Conservation (phyloP, 305 asterid species). For the Caryopteris hybrid region DNA sequence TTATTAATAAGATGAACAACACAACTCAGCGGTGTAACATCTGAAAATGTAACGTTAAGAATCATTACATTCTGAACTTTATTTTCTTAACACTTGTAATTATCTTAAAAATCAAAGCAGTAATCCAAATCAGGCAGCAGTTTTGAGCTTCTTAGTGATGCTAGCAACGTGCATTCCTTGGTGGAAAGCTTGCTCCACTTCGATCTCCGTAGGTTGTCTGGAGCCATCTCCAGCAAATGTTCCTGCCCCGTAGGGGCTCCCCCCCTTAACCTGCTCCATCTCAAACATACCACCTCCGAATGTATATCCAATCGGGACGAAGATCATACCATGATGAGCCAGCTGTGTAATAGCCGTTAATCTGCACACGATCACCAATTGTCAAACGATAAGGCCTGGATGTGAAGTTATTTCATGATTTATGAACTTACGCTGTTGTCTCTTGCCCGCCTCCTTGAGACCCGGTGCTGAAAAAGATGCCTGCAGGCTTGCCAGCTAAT, state of each 20-base stretch:
- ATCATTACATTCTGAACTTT: background rate
- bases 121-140: conserved; percentile 29
- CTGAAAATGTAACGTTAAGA: background rate
- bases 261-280: conserved; percentile 74
- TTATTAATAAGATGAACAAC: background rate
- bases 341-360: conserved; percentile 83
- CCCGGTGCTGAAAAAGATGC: conserved; percentile 65
- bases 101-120: background rate
- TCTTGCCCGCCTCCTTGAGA: conserved; percentile 85
- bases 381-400: background rate
- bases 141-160: conserved; percentile 71
- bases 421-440: conserved; percentile 57
- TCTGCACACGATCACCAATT: conserved; percentile 29
- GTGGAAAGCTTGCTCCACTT: conserved; percentile 61
- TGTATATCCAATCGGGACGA: conserved; percentile 80
- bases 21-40: background rate
- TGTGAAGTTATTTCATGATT: background rate
- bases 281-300: conserved; percentile 77
- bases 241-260: conserved; percentile 83
- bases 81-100: background rate
- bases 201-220: conserved; percentile 65
- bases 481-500: conserved; percentile 80
- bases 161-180: conserved; percentile 74
- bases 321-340: conserved; percentile 82
- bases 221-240: conserved; percentile 85